Base-by-base conservation (phyloP, 2,329 filamentous ascomycete genomes). In the Aspergillus sergii region DNA sequence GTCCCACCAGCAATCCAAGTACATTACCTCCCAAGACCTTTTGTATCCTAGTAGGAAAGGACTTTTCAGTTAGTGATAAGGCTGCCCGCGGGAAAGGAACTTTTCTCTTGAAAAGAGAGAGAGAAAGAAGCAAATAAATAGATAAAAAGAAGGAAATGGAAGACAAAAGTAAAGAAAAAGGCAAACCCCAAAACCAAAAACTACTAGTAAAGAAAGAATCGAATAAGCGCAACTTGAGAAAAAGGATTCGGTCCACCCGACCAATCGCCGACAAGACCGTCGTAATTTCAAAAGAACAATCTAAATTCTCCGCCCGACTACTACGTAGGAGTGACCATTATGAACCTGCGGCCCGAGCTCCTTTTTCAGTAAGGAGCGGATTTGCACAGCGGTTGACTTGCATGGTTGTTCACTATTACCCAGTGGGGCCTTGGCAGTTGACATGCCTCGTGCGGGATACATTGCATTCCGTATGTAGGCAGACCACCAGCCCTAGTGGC, bases 281-380 rank as follows among this genome's bases (percentile, higher is more conserved):
- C 58, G 58, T 64, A 63, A 64, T 64, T 58, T 57, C 57, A 53
- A 54, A 60, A 45, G 21, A 32, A 34, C 30, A 16, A 26, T n/a
- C 36, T 48, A 48, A 66, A 55, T 60, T 60, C 57, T 62, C 62
- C 62, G 51, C 57, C 46, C 43, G 32, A 39, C 21, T 55, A 26
- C 23, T 54, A 26, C 23, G 23, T 26, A 36, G 12, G 12, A 23
- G 51, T 55, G n/a, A 39, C 21, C 12, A 60, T 46, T 51, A 65
- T 62, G 60, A 66, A 65, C 64, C n/a, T 66, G 62, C 62, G 64
- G 64, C 59, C 64, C 60, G 60, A 66, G 65, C 63, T 68, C 66
- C 51, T 62, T 46, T 61, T 61, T 60, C 50, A 56, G 51, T 59
- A 53, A 34, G 34, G 41, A 51, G 26, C 39, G 28, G 48, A 63